A percentile compares a stretch with the other conserved stretches of the same genome.
These are phyloP conservation scores for Chalara sp. DNA, from an alignment of 2,329 filamentous ascomycete species.

Conservation along the genomic window DNA sequence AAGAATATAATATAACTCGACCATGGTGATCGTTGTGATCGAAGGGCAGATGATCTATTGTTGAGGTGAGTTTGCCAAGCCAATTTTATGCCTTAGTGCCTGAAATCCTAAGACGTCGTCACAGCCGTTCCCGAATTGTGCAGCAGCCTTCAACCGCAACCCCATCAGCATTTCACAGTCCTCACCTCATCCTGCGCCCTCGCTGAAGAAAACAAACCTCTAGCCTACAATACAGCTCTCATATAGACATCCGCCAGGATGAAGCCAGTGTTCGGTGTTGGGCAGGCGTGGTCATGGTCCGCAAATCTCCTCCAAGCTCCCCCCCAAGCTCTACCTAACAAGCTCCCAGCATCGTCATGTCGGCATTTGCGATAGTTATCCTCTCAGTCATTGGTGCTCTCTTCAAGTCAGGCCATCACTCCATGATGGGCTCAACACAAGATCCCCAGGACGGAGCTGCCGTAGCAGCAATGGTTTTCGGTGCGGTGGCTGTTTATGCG, in stretches of 20 bases:
- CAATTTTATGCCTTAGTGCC: too few species aligned
- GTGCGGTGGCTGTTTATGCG: slow-evolving; percentile 79
- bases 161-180: neutral
- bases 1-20: too few species aligned
- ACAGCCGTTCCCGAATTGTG: neutral
- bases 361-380: slow-evolving; percentile 58
- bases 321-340: neutral
- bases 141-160: neutral
- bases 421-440: slow-evolving; percentile 69
- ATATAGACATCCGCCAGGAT: slow-evolving; percentile 39
- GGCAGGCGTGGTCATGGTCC: slow-evolving; percentile 95
- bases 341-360: slow-evolving; percentile 60
- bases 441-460: slow-evolving; percentile 64
- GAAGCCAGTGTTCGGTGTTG: slow-evolving; percentile 89
- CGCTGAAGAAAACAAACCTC: neutral
- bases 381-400: slow-evolving; percentile 60
- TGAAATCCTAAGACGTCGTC: too few species aligned
- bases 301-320: slow-evolving; percentile 24
- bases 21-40: too few species aligned
- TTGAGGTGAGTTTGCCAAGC: too few species aligned
- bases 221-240: neutral
- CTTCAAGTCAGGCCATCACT: slow-evolving; percentile 75
- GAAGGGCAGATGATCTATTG: too few species aligned
- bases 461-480: slow-evolving; percentile 80
- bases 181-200: neutral